Evolutionary conservation across 371 early-diverging fungal genomes (phyloP), one percentile per base, ranked within the genome.

Genomic region (Rhizomucor pusillus): DNA sequence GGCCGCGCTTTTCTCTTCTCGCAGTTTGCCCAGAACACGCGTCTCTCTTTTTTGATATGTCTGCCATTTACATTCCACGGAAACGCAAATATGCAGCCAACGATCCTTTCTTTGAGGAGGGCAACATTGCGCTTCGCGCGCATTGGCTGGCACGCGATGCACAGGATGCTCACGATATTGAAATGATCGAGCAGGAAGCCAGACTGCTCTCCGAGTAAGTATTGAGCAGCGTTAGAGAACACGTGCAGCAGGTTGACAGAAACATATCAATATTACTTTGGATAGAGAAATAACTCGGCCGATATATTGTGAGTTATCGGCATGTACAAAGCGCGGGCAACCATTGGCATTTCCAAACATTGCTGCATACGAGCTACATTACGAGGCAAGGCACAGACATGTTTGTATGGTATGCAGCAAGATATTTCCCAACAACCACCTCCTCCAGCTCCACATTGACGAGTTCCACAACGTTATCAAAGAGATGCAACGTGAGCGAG

Each of bases 391-490:
- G 23, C 87, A 86, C 52, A 52, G 73, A 16, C 59, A 84, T 39
- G 71, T 77, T 2, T 86, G 87, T 51, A 58, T 60, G 2, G 69
- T 57, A 10, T 86, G 87, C 47, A 29, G 59, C 24, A 75, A 73
- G 33, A 44, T 70, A 1, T 84, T 86, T 45, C 87, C 87, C 0
- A 70, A 66, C 6, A 53, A 63, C 16, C 66, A 66, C 10, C 83
- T 77, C 74, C 59, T 86, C 3, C 64, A 75, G 5, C 59, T 84
- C 0, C 87, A 86, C 59, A 50, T 82, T 13, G 75, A 71, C 20
- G 87, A 86, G 52, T 69, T 64, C 24, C 87, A 86, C 40, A 70
- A 84, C 49, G 53, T 71, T 18, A 29, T 84, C 5, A 50, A 73
- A 36, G 65, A 62, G 44, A 75, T 86, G 12, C 63, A 65, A 40